Conservation (phyloP, 371 early-diverging fungal species). For the Mucor racemosus region DNA sequence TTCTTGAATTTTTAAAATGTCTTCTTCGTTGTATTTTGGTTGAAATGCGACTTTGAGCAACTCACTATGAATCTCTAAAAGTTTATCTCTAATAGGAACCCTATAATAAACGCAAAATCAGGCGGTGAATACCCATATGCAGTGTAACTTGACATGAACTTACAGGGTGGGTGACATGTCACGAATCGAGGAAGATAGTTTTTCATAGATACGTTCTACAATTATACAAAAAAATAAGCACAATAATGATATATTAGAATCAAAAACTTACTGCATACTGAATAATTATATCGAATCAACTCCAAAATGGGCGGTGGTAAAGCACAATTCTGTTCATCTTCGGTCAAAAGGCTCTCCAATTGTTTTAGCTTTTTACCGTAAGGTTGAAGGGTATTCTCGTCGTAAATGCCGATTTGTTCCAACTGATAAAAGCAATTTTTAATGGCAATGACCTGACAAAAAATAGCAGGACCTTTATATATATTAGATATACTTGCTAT, state of each 20-base stretch:
- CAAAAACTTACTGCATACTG: conserved; percentile 10
- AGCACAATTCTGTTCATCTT: conserved; percentile 9
- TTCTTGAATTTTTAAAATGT: conserved; percentile 5
- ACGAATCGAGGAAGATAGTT: conserved; percentile 1
- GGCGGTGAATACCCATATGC: not conserved
- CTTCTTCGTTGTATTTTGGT: not conserved
- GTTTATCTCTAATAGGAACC: conserved; percentile 12
- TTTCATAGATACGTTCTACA: conserved; percentile 14
- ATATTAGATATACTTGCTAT: not conserved
- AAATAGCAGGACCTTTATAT: conserved; percentile 10
- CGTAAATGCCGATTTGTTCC: conserved; percentile 15
- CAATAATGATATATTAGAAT: not conserved
- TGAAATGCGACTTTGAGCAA: not conserved
- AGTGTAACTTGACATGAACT: not conserved
- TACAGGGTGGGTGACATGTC: conserved; percentile 15
- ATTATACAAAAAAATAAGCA: not conserved
- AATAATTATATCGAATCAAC: conserved; percentile 11
- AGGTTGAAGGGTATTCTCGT: conserved; percentile 5
- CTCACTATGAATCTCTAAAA: conserved; percentile 3
- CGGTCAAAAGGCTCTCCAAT: conserved; percentile 7
- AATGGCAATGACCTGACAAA: conserved; percentile 17
- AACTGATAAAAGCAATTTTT: conserved; percentile 21
- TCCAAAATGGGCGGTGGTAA: conserved; percentile 13
- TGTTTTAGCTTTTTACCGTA: conserved; percentile 7
- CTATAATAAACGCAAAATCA: not conserved